These are phyloP conservation scores for Bipolaris sorokiniana DNA, from an alignment of 2,329 filamentous ascomycete genomes.

Conservation along the genomic window DNA sequence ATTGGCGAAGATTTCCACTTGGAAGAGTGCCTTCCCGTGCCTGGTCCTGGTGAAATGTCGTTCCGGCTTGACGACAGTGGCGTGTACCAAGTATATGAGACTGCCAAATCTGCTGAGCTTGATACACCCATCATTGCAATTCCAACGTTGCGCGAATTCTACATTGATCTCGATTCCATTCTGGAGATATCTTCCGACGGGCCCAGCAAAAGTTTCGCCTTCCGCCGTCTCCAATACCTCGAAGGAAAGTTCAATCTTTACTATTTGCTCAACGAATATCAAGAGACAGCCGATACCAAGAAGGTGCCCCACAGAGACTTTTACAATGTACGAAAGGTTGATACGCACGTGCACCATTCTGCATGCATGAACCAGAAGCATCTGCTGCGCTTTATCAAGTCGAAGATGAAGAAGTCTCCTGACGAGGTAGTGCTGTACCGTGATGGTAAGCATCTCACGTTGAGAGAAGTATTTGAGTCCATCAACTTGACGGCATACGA, in stretches of 20 bases:
- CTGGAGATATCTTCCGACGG: conserved; percentile 92
- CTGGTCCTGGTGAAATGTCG: conserved; percentile 70
- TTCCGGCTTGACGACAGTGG: conserved; percentile 83
- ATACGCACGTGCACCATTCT: conserved; percentile 98
- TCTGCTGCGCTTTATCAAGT: conserved; percentile 96
- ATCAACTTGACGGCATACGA: conserved; percentile 98
- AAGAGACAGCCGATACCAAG: conserved; percentile 97
- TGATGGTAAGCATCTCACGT: conserved; percentile 88
- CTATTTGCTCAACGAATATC: conserved; percentile 90
- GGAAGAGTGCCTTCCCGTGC: conserved; percentile 76
- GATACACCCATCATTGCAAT: conserved; percentile 77
- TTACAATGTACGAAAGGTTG: conserved; percentile 98
- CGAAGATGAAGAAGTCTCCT: conserved; percentile 98
- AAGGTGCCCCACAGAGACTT: conserved; percentile 97
- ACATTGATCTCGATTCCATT: conserved; percentile 89
- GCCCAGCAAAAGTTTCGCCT: conserved; percentile 95
- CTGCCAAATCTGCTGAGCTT: conserved; percentile 64
- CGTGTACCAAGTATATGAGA: conserved; percentile 91
- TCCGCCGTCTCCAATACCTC: conserved; percentile 89
- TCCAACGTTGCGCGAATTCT: conserved; percentile 93
- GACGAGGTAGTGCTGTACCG: conserved; percentile 92
- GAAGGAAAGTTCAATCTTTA: conserved; percentile 98
- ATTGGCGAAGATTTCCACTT: conserved; percentile 93
- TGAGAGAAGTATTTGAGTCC: conserved; percentile 93
- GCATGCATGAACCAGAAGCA: conserved; percentile 99